Evolutionary conservation across 2,329 filamentous ascomycete species (phyloP), one percentile per base, ranked within the genome.

Genomic region (Emergomyces orientalis): DNA sequence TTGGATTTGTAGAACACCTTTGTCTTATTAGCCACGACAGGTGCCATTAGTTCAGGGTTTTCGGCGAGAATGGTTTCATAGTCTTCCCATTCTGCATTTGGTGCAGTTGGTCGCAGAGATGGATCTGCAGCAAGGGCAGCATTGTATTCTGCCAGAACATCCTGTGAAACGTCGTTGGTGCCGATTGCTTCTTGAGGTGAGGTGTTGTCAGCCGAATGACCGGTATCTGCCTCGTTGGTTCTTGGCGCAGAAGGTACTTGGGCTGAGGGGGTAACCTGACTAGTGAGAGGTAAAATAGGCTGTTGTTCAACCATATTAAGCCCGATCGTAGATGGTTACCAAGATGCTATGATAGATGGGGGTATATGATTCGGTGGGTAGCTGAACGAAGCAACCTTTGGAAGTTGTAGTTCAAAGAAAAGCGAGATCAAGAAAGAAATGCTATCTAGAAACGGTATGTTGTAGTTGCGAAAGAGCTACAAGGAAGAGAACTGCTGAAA

Each of bases 111-210:
- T 34, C 60, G 37, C 17, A 67, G 52, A 52, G 59, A 62, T 34
- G 66, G 66, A 30, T 67, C 64, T 8, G 66, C 63, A 39, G 58
- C 66, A 14, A 66, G 51, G n/a, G 66, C 66, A 3, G 62, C 63
- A 19, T 66, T 62, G 13, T 65, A 51, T 55, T 66, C 66, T 47
- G 60, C 60, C 14, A 65, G 61, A 8, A 64, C 69, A 71, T 71
- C 66, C 58, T 62, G 55, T 59, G 57, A 63, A 63, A 63, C 63
- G 63, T 17, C 55, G 9, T 25, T 19, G 27, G n/a, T 39, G 30
- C 6, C n/a, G n/a, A 14, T 25, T 14, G 32, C 7, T n/a, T 34
- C 6, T 14, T 5, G 7, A 37, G 32, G 52, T 34, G n/a, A 2
- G 32, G 32, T 25, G n/a, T 37, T 14, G 11, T 56, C 32, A 25